phyloP scores from a whole-genome alignment of 169 alveolate species.

The Babesia caballi region DNA sequence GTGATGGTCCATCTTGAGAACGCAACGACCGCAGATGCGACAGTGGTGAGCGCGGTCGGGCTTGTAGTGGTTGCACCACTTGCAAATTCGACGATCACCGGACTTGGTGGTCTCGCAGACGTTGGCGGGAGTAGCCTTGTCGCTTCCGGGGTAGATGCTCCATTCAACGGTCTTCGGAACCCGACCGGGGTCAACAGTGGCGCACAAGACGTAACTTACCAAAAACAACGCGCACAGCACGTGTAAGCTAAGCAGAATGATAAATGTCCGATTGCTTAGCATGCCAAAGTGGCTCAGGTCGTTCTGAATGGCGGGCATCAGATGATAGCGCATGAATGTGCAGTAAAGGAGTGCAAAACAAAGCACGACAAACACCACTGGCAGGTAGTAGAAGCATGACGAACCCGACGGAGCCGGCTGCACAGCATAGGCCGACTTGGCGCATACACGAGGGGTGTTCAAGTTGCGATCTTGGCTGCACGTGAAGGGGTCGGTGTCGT shows the following conservation, averaged over 20 bases:
- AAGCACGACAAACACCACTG: conserved; percentile 31
- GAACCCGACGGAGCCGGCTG: neutral
- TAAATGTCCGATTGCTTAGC: conserved; percentile 44
- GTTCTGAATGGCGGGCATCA: conserved; percentile 40
- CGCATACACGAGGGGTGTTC: conserved; percentile 1
- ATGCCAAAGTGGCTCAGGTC: conserved; percentile 31
- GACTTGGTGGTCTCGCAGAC: conserved; percentile 70
- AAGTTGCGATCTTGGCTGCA: conserved; percentile 29
- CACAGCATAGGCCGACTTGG: conserved; percentile 27
- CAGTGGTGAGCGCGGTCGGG: conserved; percentile 81
- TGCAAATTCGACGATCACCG: conserved; percentile 74
- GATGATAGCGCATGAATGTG: conserved; percentile 22
- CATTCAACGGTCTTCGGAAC: conserved; percentile 84
- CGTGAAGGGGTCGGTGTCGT: conserved; percentile 37
- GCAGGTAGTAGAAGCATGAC: conserved; percentile 31
- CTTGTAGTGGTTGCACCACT: conserved; percentile 76
- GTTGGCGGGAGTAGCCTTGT: conserved; percentile 15
- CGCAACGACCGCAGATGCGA: conserved; percentile 82
- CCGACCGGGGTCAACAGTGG: conserved; percentile 79
- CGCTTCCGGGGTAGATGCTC: conserved; percentile 53
- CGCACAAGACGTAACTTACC: conserved; percentile 77
- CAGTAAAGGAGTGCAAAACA: conserved; percentile 18
- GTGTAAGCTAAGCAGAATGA: conserved; percentile 41
- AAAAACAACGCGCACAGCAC: conserved; percentile 65
- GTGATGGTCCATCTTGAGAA: conserved; percentile 88